Percentiles rank a stretch among this genome's conserved stretches.
phyloP scores from a whole-genome alignment of 805 yeast genomes.

The Teunomyces atbi region DNA sequence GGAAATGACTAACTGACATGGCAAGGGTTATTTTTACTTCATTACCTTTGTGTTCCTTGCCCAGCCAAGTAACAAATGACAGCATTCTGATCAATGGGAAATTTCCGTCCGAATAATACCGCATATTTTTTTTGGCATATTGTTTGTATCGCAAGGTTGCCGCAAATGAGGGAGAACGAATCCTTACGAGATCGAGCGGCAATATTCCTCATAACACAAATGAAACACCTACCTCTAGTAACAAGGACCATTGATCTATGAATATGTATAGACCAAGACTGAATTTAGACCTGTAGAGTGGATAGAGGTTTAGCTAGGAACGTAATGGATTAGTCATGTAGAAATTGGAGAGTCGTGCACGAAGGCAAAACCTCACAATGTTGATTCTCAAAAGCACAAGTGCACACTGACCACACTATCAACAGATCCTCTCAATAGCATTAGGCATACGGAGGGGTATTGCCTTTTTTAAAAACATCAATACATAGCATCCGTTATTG shows the following conservation, averaged over 20 bases:
- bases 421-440: conserved; percentile 2
- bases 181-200: not conserved
- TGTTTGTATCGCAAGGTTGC: not conserved
- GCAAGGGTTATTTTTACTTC: no score
- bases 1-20: no score
- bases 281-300: no score
- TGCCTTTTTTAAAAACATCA: not conserved
- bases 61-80: not conserved
- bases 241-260: not conserved
- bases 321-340: not conserved
- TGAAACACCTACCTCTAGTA: not conserved
- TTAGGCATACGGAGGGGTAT: conserved; percentile 5
- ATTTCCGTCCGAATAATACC: not conserved
- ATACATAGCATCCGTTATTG: not conserved
- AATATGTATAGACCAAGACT: not conserved
- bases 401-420: conserved; percentile 2
- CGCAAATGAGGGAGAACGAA: no score
- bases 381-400: conserved; percentile 1
- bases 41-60: not conserved
- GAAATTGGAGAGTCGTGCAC: not conserved
- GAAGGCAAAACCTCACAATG: not conserved
- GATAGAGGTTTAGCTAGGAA: not conserved
- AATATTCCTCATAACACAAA: not conserved
- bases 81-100: not conserved
- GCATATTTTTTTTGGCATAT: not conserved